Evolutionary conservation across 495 filamentous ascomycete genomes (phyloP).

Genomic region (Aspergillus wentii): DNA sequence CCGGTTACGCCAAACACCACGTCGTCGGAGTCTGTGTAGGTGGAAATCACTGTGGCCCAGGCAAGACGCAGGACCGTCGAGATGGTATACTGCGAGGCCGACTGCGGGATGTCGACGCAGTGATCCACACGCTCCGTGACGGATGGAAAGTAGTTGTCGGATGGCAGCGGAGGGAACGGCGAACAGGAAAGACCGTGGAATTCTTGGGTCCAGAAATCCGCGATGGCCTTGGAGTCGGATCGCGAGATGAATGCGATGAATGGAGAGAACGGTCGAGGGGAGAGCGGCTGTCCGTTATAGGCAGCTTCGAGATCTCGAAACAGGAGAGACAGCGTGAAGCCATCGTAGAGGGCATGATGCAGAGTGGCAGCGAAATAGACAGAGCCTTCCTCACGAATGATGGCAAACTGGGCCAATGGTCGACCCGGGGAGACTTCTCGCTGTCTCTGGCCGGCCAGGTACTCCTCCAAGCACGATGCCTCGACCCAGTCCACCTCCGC

Average conservation of each 20-base stretch:
- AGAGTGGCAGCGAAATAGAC: slow-evolving; percentile 37
- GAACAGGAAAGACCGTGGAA: background rate
- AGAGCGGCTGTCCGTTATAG: slow-evolving; percentile 11
- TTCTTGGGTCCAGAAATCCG: slow-evolving; percentile 4
- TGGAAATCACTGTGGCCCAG: slow-evolving; percentile 28
- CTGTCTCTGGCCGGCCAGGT: background rate
- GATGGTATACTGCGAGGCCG: background rate
- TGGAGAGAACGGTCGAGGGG: background rate
- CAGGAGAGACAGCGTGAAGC: slow-evolving; percentile 47
- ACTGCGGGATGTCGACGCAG: background rate
- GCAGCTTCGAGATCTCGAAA: slow-evolving; percentile 37
- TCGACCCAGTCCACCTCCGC: slow-evolving; percentile 1
- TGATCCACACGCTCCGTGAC: background rate
- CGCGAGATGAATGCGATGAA: slow-evolving; percentile 4
- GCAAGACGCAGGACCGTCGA: slow-evolving; percentile 10
- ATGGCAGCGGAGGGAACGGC: slow-evolving; percentile 8
- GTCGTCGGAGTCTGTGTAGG: slow-evolving; percentile 19
- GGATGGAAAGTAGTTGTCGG: slow-evolving; percentile 11
- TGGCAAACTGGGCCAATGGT: slow-evolving; percentile 6
- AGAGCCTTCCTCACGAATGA: background rate
- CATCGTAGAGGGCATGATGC: slow-evolving; percentile 60
- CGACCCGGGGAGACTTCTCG: slow-evolving; percentile 2
- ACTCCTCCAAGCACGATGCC: background rate
- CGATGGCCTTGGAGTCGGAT: background rate
- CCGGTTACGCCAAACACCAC: slow-evolving; percentile 26